Conservation (phyloP, 306 rosid genomes). For the Medicago truncatula region MtrunA17r5.0-ANR NC_053045.1:12320501-12321000, state of each 20-base stretch:
- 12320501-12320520: too few relatives aligned
- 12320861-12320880: conserved; percentile 51
- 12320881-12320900: conserved; percentile 68
- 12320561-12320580: too few relatives aligned
- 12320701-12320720: conserved; percentile 79
- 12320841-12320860: conserved; percentile 51
- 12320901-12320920: conserved; percentile 53
- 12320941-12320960: conserved; percentile 81
- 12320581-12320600: too few relatives aligned
- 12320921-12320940: conserved; percentile 83
- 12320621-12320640: too few relatives aligned
- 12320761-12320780: conserved; percentile 72
- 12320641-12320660: too few relatives aligned
- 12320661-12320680: not conserved
- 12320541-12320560: too few relatives aligned
- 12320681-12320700: conserved; percentile 68
- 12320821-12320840: conserved; percentile 77
- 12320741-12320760: conserved; percentile 77
- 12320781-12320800: conserved; percentile 55
- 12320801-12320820: conserved; percentile 66
- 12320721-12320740: conserved; percentile 62
- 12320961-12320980: conserved; percentile 80
- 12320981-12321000: conserved; percentile 73
- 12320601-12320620: too few relatives aligned
- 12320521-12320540: too few relatives aligned